A percentile compares a stretch with the other conserved stretches of the same genome.
Evolutionary conservation across 2,329 filamentous ascomycete species (phyloP).

Genomic region (Reticulascus tulasneorum): DNA sequence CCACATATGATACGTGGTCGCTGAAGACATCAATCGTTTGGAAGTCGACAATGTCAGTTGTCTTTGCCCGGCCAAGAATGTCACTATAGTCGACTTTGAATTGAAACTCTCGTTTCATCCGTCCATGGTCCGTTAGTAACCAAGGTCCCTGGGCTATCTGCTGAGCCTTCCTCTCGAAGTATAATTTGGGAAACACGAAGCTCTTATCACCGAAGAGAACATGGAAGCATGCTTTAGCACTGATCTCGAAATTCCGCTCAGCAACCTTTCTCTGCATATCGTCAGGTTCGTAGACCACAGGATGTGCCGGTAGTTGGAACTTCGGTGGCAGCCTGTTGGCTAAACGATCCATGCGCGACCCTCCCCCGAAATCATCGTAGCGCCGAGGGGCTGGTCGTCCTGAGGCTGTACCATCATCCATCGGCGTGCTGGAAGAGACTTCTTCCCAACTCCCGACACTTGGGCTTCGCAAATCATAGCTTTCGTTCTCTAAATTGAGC

Average conservation of each 20-base stretch:
- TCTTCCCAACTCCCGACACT: conserved; percentile 93
- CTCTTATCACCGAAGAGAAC: conserved; percentile 96
- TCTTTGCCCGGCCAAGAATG: conserved; percentile 58
- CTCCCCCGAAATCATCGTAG: conserved; percentile 27
- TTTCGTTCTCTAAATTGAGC: conserved; percentile 67
- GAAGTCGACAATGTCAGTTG: conserved; percentile 68
- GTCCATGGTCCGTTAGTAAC: conserved; percentile 65
- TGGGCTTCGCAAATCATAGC: conserved; percentile 58
- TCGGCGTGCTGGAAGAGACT: conserved; percentile 55
- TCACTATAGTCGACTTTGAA: conserved; percentile 70
- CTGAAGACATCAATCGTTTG: conserved; percentile 82
- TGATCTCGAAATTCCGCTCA: conserved; percentile 83
- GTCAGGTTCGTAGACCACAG: conserved; percentile 79
- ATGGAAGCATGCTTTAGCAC: conserved; percentile 91
- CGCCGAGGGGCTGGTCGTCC: conserved; percentile 33
- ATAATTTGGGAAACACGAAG: conserved; percentile 86
- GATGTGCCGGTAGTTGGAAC: conserved; percentile 75
- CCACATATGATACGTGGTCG: conserved; percentile 68
- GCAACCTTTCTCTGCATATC: conserved; percentile 73
- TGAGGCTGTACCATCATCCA: conserved; percentile 51
- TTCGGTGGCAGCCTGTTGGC: no score
- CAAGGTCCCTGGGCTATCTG: conserved; percentile 85
- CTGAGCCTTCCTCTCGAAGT: conserved; percentile 75
- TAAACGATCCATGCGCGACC: no score
- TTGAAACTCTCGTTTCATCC: conserved; percentile 72